Evolutionary conservation across 2,329 filamentous ascomycete genomes (phyloP), one percentile per base, ranked within the genome.

Genomic region (Catunica adiposa): DNA sequence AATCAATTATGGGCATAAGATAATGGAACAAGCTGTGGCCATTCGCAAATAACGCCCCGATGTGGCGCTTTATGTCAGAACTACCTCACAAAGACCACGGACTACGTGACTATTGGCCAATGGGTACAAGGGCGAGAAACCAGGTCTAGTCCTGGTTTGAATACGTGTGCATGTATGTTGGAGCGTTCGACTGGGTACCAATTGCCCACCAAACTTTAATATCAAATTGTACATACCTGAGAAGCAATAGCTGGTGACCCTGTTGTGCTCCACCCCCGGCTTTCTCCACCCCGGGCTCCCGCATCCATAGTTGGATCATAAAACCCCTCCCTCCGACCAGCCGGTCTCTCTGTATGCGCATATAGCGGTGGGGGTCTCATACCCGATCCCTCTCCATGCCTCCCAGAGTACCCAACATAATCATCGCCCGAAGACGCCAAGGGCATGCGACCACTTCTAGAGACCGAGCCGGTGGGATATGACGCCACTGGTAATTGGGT

Each of bases 291-390:
- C 29, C 29, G 26, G 20, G 69, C 71, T 11, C 29, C 40, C 59
- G 69, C 70, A 66, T 78, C 75, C 46, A 71, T 74, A 46, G 72
- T 71, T 15, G 74, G 74, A 61, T 78, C 75, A 67, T 78, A 78
- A 66, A 74, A 76, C 64, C 71, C 70, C 62, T 73, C 44, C 20
- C 26, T 40, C 11, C 50, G 55, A 14, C 29, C 47, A 20, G 15
- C 52, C 23, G 14, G 38, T 54, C 37, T 70, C 54, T 70, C 69
- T 64, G 48, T 23, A 20, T 67, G 70, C 50, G 63, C 56, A 59
- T 64, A 64, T 59, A 68, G 67, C 55, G 57, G 58, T 20, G 64
- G 62, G 47, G 63, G 50, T 23, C 55, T 48, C 42, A 53, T 56
- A 25, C 37, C 23, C 15, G 25, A 17, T n/a, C 31, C 17, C 17